Conservation (phyloP, 1,284 basidiomycete species). For the Ustilago vetiveriae region DNA sequence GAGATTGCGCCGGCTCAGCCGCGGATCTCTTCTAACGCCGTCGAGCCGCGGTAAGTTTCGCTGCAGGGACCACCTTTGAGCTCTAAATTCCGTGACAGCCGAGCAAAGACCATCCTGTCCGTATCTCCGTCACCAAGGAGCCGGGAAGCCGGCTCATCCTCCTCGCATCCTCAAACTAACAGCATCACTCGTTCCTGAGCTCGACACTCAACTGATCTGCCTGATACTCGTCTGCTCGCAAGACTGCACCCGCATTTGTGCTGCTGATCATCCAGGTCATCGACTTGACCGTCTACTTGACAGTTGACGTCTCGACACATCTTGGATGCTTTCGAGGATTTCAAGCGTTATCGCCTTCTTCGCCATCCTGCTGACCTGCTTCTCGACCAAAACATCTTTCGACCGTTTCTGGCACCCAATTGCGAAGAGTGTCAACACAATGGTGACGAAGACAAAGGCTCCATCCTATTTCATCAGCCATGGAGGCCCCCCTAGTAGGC, state of each 20-base stretch:
- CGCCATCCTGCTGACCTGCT: constrained; percentile 10
- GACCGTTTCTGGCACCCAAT: neutral
- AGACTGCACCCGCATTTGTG: too few species aligned
- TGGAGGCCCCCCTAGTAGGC: constrained; percentile 67
- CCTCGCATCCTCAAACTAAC: too few species aligned
- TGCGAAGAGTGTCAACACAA: neutral
- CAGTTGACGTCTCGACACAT: neutral
- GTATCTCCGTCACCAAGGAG: too few species aligned
- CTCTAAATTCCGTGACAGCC: constrained; percentile 9
- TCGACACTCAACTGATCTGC: too few species aligned
- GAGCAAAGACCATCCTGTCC: neutral
- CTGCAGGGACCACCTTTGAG: neutral
- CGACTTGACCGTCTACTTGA: neutral
- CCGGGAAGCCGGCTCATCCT: too few species aligned
- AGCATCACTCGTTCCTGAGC: too few species aligned
- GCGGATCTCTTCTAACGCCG: neutral
- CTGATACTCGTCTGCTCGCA: too few species aligned
- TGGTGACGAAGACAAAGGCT: constrained; percentile 21
- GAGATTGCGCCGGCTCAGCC: neutral
- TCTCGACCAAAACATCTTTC: constrained; percentile 5
- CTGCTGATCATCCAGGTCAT: too few species aligned
- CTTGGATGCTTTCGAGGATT: constrained; percentile 11
- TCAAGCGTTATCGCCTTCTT: constrained; percentile 7
- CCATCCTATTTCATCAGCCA: constrained; percentile 54
- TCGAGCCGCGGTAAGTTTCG: neutral